These are phyloP conservation scores for Diaporthe velutina DNA, from an alignment of 2,329 filamentous ascomycete genomes.

Conservation along the genomic window DNA sequence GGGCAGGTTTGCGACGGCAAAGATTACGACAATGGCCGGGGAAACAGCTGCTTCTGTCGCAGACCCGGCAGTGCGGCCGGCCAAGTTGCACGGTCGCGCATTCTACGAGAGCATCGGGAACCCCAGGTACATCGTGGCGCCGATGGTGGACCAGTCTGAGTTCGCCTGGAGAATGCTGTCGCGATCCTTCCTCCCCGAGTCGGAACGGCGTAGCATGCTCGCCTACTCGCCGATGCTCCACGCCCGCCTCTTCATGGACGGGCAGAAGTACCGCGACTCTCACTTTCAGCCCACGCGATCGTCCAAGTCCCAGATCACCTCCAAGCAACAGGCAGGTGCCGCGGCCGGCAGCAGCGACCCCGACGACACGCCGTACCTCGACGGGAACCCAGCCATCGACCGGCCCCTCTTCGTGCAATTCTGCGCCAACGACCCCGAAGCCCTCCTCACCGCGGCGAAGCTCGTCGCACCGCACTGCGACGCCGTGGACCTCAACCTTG, in stretches of 20 bases:
- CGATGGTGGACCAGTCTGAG: conserved; percentile 99
- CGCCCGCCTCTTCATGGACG: conserved; percentile 86
- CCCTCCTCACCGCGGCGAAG: conserved; percentile 82
- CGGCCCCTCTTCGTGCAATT: conserved; percentile 96
- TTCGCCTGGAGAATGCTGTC: conserved; percentile 98
- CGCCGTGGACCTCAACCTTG: conserved; percentile 94
- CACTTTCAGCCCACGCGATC: conserved; percentile 80
- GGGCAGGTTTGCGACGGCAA: conserved; percentile 25
- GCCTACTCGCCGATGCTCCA: conserved; percentile 98
- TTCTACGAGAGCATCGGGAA: conserved; percentile 97
- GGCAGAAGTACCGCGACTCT: conserved; percentile 78
- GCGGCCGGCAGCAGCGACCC: conserved; percentile 42
- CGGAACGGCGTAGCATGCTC: conserved; percentile 75
- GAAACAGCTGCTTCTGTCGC: conserved; percentile 33
- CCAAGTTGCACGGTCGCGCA: conserved; percentile 83
- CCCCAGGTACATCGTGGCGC: conserved; percentile 90
- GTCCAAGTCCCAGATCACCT: conserved; percentile 26
- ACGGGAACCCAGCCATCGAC: conserved; percentile 88
- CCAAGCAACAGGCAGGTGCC: not conserved
- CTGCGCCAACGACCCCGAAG: conserved; percentile 89
- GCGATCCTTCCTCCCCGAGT: conserved; percentile 86
- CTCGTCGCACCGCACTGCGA: conserved; percentile 90
- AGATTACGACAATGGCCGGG: conserved; percentile 39
- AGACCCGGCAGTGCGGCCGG: conserved; percentile 32
- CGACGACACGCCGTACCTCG: conserved; percentile 69